phyloP scores from a whole-genome alignment of 345 rosid genomes.

The Aurinia saxatilis region DNA sequence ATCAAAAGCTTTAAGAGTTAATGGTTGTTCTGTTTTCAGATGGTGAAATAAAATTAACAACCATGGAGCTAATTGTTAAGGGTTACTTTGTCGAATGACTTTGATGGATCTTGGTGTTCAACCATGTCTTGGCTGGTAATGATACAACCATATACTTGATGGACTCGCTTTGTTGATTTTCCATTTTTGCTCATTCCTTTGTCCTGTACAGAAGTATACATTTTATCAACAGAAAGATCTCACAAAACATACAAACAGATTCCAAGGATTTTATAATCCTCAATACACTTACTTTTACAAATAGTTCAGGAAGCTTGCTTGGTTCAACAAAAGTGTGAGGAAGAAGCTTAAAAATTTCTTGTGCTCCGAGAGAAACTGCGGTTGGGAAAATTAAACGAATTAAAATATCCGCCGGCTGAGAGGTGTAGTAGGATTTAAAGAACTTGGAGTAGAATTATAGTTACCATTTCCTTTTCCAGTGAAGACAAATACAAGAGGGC shows the following conservation, averaged over 20 bases:
- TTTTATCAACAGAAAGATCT: not conserved
- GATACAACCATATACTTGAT: conserved; percentile 80
- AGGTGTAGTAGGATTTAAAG: not conserved
- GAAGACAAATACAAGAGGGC: conserved; percentile 76
- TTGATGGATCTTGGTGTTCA: conserved; percentile 60
- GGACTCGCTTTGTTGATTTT: conserved; percentile 50
- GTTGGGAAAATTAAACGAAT: not conserved
- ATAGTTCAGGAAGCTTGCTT: conserved; percentile 65
- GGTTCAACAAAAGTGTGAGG: conserved; percentile 84
- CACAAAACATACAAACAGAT: not conserved
- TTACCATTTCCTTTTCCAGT: conserved; percentile 78
- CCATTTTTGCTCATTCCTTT: conserved; percentile 27
- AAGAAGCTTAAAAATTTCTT: conserved; percentile 91
- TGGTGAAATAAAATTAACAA: not conserved
- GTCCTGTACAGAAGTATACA: conserved; percentile 31
- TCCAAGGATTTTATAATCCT: not conserved
- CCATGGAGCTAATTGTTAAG: not conserved
- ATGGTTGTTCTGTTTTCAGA: not conserved
- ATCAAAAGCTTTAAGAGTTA: not conserved
- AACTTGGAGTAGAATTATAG: not conserved
- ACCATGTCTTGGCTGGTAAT: conserved; percentile 79
- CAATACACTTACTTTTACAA: conserved; percentile 36
- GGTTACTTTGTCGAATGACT: conserved; percentile 67
- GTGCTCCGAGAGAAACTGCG: conserved; percentile 80
- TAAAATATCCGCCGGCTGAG: not conserved